phyloP scores from a whole-genome alignment of 495 filamentous ascomycete genomes.

The Podospora anserina region DNA sequence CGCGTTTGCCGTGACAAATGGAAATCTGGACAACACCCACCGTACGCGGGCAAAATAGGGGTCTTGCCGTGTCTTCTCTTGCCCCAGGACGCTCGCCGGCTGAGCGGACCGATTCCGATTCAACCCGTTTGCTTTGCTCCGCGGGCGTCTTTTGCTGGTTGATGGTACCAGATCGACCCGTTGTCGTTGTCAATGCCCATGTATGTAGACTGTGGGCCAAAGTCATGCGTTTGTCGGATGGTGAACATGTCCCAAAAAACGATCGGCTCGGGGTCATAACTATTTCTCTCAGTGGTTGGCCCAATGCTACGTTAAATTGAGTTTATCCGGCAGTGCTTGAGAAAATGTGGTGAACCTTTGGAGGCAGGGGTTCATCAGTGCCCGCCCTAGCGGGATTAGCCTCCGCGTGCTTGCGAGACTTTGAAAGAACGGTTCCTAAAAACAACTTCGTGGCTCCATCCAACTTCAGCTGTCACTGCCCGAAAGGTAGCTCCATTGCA shows the following conservation, averaged over 20 bases:
- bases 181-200: background rate
- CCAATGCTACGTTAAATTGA: background rate
- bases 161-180: background rate
- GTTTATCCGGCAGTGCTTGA: background rate
- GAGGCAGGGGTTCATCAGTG: constrained; percentile 10
- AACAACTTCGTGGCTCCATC: background rate
- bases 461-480: background rate
- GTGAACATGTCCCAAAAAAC: background rate
- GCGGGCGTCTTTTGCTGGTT: background rate
- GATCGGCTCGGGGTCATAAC: background rate
- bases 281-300: background rate
- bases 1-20: constrained; percentile 9
- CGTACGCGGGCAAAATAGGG: too few relatives aligned
- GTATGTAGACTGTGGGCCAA: background rate
- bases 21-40: constrained; percentile 1
- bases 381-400: constrained; percentile 23
- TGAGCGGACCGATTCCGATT: constrained; percentile 1
- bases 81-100: background rate
- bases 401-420: constrained; percentile 5
- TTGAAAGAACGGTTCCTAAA: background rate
- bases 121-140: background rate
- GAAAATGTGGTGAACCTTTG: constrained; percentile 14
- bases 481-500: background rate
- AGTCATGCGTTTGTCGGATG: constrained; percentile 4
- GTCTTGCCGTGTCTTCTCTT: background rate